These are phyloP conservation scores for Magnusiomyces paraingens DNA, from an alignment of 1,139 yeast genomes.

Conservation along the genomic window DNA sequence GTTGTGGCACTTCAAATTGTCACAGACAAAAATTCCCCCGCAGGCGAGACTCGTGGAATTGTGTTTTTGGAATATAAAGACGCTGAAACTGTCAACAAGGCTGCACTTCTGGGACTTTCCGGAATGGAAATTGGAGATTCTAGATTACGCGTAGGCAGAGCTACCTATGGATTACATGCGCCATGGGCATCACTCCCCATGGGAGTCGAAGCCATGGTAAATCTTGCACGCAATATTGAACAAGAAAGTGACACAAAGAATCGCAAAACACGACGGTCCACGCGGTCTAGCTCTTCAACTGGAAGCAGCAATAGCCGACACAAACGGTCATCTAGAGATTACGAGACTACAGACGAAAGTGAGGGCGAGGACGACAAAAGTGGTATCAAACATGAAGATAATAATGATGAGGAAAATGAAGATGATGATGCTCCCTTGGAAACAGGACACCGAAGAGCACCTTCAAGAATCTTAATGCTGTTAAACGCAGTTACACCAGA, in stretches of 20 bases:
- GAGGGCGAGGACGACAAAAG: not conserved
- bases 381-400: not conserved
- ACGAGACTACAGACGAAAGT: not conserved
- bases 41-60: slow-evolving; percentile 37
- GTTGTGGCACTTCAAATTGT: slow-evolving; percentile 32
- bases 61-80: slow-evolving; percentile 40
- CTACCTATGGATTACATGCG: slow-evolving; percentile 32
- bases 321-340: not conserved
- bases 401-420: slow-evolving; percentile 8
- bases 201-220: slow-evolving; percentile 20
- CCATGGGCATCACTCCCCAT: slow-evolving; percentile 22
- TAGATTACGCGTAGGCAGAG: slow-evolving; percentile 30
- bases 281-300: no score
- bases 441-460: slow-evolving; percentile 12
- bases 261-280: not conserved
- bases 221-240: slow-evolving; percentile 14
- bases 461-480: slow-evolving; percentile 53
- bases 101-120: slow-evolving; percentile 28
- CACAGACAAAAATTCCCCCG: slow-evolving; percentile 31
- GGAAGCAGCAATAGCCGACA: no score
- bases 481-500: slow-evolving; percentile 60
- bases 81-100: slow-evolving; percentile 23
- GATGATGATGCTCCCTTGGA: slow-evolving; percentile 12
- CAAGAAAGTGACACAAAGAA: slow-evolving; percentile 3
- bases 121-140: slow-evolving; percentile 31